These are phyloP conservation scores for Stephania yunnanensis DNA, from an alignment of 164 flowering plant species.

Conservation along the genomic window DNA sequence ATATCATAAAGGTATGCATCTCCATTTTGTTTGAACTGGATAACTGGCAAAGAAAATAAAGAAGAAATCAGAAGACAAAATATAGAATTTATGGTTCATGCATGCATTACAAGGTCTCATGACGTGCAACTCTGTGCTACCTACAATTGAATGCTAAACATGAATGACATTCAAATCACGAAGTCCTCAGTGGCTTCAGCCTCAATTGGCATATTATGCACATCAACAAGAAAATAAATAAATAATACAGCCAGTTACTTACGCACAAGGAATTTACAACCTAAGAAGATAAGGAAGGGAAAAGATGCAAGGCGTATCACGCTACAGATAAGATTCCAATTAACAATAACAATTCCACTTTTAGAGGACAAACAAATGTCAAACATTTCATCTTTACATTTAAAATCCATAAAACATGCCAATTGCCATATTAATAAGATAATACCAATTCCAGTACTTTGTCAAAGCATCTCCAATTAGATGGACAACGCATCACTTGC, in stretches of 20 bases:
- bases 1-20: constrained; percentile 81
- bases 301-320: too few species aligned
- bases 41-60: constrained; percentile 39
- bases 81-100: background rate
- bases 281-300: too few species aligned
- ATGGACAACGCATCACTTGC: too few species aligned
- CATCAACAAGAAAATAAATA: background rate
- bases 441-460: too few species aligned
- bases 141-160: background rate
- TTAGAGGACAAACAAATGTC: background rate
- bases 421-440: too few species aligned
- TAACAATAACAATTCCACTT: background rate
- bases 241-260: background rate
- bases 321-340: background rate
- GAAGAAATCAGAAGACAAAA: background rate
- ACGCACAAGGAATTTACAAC: background rate
- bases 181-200: background rate
- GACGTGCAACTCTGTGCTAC: background rate
- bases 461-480: too few species aligned
- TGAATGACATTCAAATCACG: background rate
- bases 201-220: background rate
- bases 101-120: background rate
- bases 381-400: background rate
- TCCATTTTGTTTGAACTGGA: constrained; percentile 74
- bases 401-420: background rate